Base-by-base conservation (phyloP, 345 rosid species). In the Sisymbrium irio region DNA sequence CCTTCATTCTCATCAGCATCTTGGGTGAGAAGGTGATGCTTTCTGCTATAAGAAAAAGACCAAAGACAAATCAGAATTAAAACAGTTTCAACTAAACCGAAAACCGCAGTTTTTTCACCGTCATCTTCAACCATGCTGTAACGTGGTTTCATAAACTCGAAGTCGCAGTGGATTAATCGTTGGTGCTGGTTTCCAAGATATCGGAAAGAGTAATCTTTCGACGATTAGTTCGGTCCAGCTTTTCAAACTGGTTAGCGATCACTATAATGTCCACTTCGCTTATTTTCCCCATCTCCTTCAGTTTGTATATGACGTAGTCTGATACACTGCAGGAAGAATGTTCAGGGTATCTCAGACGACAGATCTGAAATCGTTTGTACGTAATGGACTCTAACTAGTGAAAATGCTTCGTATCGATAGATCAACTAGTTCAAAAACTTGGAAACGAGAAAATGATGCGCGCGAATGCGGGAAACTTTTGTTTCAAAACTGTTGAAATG, bases 181-280 rank as follows among this genome's bases (percentile, higher is more conserved):
- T 18, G 15, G 49, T 56, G 67, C 40, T 63, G 6, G 67, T 65
- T 61, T 82, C 86, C 85, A 85, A 80, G 47, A 93, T 90, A 83
- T 88, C 96, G 0, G 78, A 79, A 32, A 93, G 93, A 17, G 93
- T 84, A 63, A 90, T 90, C 81, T 83, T 93, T 61, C 98, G 93
- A 42, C 78, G 79, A 73, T 87, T 86, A 66, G 89, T 89, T 2
- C 78, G 18, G 76, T 90, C 97, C 22, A 92, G 80, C 83, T 81
- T 78, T 36, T 86, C 96, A 74, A 92, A 88, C 77, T 81, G 85
- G 46, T 71, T 28, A 45, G 81, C 79, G 13, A 92, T 85, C 79
- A 73, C 87, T 50, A 69, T 33, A 47, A 90, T 71, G 77, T 92
- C 98, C 42, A 83, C 86, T 37, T 87, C 86, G 3, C 89, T 72